These are phyloP conservation scores for Rhynchospora pubera DNA, from an alignment of 176 grass and related monocot genomes.

Conservation along the genomic window DNA sequence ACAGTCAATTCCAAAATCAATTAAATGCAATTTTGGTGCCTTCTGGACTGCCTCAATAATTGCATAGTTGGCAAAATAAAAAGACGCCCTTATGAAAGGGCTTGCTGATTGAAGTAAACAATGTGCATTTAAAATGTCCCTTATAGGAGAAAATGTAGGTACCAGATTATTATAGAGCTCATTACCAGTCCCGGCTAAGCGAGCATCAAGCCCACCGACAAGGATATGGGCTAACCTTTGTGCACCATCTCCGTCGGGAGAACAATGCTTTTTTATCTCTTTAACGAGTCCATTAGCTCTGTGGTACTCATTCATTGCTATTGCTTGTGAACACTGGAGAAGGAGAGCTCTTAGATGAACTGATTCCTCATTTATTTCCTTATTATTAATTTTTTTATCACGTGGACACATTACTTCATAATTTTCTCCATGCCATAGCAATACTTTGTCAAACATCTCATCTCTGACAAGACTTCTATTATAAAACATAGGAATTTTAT, in stretches of 20 bases:
- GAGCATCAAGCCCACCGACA: conserved; percentile 28
- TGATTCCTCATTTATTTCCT: conserved; percentile 19
- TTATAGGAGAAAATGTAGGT: not conserved
- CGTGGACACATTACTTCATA: conserved; percentile 9
- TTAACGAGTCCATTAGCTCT: conserved; percentile 20
- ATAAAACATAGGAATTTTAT: conserved; percentile 23
- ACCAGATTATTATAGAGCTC: conserved; percentile 23
- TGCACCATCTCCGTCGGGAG: conserved; percentile 20
- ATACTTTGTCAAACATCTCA: conserved; percentile 25
- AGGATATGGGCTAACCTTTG: conserved; percentile 26
- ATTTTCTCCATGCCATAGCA: conserved; percentile 26
- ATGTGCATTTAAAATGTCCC: conserved; percentile 32
- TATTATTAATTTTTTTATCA: conserved; percentile 15
- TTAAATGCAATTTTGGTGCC: conserved; percentile 18
- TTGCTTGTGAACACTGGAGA: conserved; percentile 28
- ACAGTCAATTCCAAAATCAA: conserved; percentile 26
- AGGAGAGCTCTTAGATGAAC: conserved; percentile 28
- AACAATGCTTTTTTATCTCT: conserved; percentile 27
- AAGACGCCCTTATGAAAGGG: conserved; percentile 26
- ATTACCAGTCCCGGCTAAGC: conserved; percentile 27
- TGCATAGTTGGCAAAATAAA: conserved; percentile 24
- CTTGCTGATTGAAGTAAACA: conserved; percentile 25
- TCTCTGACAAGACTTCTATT: not conserved
- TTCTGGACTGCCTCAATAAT: conserved; percentile 2
- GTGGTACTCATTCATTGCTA: conserved; percentile 23